phyloP scores from a whole-genome alignment of 176 grass and related monocot genomes.

The Otatea glauca region DNA sequence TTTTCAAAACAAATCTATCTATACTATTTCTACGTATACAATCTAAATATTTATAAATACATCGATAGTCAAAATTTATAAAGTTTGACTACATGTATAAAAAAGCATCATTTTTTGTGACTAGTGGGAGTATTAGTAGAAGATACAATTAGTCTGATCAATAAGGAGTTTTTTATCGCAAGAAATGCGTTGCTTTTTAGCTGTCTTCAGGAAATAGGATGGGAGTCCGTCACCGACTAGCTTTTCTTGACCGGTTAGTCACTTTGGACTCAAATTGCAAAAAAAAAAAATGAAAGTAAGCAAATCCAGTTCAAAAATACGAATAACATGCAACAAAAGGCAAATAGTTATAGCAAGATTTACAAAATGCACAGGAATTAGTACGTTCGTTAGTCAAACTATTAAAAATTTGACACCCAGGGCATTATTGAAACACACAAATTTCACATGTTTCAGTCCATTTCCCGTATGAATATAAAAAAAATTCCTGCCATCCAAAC shows the following conservation, averaged over 20 bases:
- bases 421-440: too few relatives aligned
- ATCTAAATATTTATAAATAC: too few relatives aligned
- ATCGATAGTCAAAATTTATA: too few relatives aligned
- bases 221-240: neutral
- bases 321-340: neutral
- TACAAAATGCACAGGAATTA: neutral
- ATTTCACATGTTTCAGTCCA: neutral
- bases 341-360: neutral
- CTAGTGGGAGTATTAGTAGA: neutral
- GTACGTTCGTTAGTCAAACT: neutral
- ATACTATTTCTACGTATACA: too few relatives aligned
- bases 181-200: neutral
- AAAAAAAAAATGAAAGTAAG: neutral
- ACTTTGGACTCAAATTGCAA: neutral
- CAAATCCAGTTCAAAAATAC: neutral
- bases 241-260: neutral
- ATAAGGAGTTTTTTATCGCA: neutral
- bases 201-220: neutral
- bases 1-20: too few relatives aligned
- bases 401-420: neutral
- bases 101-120: too few relatives aligned
- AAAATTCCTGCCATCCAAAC: neutral
- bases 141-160: neutral
- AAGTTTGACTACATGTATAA: too few relatives aligned
- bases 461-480: neutral